Percentiles rank a stretch among this genome's conserved stretches.
Evolutionary conservation across 2,329 filamentous ascomycete species (phyloP).

Genomic region (Talaromyces sp.): DNA sequence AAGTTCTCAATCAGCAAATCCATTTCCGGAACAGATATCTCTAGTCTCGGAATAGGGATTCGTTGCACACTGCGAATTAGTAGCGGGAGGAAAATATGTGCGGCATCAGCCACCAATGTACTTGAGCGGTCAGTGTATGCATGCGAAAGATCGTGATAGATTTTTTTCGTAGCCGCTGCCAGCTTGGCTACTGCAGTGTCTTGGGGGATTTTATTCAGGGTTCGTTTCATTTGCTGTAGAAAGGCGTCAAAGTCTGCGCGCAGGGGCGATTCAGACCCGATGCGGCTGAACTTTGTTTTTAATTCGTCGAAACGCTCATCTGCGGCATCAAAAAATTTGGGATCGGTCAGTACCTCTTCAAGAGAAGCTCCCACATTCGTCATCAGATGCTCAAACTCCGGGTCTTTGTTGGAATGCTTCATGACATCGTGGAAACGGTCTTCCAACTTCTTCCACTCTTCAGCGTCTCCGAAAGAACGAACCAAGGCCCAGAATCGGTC

Average conservation of each 20-base stretch:
- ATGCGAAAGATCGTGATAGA: conserved; percentile 67
- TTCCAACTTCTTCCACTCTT: conserved; percentile 73
- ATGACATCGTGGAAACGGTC: conserved; percentile 64
- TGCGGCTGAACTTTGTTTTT: conserved; percentile 49
- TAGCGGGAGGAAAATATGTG: conserved; percentile 76
- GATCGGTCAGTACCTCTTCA: conserved; percentile 78
- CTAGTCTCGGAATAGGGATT: conserved; percentile 84
- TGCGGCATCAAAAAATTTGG: conserved; percentile 74
- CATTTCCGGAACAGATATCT: conserved; percentile 74
- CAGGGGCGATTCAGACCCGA: conserved; percentile 63
- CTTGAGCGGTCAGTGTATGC: conserved; percentile 59
- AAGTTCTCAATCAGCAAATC: conserved; percentile 87
- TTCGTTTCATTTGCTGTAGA: conserved; percentile 62
- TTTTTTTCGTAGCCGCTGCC: conserved; percentile 59
- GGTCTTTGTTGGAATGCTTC: conserved; percentile 68
- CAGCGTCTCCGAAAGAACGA: conserved; percentile 68
- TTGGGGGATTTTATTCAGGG: conserved; percentile 62
- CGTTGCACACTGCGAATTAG: conserved; percentile 75
- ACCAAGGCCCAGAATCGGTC: conserved; percentile 77
- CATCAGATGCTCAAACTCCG: conserved; percentile 75
- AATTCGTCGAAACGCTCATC: conserved; percentile 61
- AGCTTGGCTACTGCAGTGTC: conserved; percentile 71
- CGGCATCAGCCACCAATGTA: conserved; percentile 67
- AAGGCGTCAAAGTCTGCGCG: conserved; percentile 68
- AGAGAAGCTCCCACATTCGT: conserved; percentile 67